Conservation (phyloP, 2,329 filamentous ascomycete species). For the Cladosporium sp. region DNA sequence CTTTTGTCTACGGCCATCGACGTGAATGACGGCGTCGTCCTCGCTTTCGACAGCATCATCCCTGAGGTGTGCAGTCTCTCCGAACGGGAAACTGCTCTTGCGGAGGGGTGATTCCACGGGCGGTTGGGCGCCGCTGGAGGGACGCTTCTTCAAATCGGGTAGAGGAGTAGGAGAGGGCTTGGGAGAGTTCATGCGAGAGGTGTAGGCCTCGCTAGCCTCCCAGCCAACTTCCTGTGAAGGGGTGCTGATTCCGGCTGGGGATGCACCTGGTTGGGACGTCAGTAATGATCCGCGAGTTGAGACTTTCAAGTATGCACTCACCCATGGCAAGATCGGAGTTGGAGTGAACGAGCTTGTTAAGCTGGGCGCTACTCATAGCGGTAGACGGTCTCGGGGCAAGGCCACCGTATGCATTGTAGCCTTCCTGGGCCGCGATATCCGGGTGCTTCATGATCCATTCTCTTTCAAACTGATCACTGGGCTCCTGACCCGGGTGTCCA, state of each 20-base stretch:
- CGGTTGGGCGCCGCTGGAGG: constrained; percentile 34
- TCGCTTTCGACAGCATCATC: constrained; percentile 43
- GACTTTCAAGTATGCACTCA: constrained; percentile 26
- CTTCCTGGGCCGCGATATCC: constrained; percentile 74
- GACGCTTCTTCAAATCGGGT: constrained; percentile 21
- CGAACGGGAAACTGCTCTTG: constrained; percentile 45
- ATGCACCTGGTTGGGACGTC: constrained; percentile 52
- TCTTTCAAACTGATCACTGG: constrained; percentile 79
- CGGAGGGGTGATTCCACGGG: constrained; percentile 38
- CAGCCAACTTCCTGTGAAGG: constrained; percentile 91
- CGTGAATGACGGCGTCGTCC: constrained; percentile 66
- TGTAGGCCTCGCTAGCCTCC: constrained; percentile 79
- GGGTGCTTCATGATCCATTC: constrained; percentile 93
- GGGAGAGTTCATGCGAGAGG: constrained; percentile 70
- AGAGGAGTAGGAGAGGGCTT: constrained; percentile 40
- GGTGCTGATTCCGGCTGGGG: constrained; percentile 61
- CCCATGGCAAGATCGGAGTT: constrained; percentile 55
- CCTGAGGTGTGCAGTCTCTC: constrained; percentile 29
- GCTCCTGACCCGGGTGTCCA: constrained; percentile 67
- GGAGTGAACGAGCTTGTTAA: constrained; percentile 83
- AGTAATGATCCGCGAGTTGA: not conserved
- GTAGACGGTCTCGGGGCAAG: constrained; percentile 63
- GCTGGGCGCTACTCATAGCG: constrained; percentile 81
- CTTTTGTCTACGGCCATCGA: constrained; percentile 59
- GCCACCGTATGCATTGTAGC: constrained; percentile 60